Percentiles rank a stretch among this genome's conserved stretches.
Evolutionary conservation across 768 basidiomycete genomes (phyloP).

Genomic region (Paxillus ammoniavirescens): DNA sequence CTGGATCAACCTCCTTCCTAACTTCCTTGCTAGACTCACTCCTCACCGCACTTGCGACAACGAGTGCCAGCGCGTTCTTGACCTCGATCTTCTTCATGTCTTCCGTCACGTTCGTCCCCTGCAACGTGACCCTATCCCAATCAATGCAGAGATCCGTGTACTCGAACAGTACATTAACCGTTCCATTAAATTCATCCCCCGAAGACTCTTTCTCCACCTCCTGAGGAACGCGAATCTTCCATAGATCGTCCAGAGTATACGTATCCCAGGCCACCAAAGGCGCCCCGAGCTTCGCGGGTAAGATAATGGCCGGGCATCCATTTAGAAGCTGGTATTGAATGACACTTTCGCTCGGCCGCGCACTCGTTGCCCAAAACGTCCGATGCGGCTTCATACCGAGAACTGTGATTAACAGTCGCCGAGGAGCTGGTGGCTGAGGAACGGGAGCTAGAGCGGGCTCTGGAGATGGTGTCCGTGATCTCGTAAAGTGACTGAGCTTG

Average conservation of each 20-base stretch:
- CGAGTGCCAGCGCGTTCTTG: slow-evolving; percentile 45
- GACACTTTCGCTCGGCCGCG: slow-evolving; percentile 60
- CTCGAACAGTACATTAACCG: slow-evolving; percentile 56
- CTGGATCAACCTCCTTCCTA: slow-evolving; percentile 53
- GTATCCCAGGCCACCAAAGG: slow-evolving; percentile 67
- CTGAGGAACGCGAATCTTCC: slow-evolving; percentile 46
- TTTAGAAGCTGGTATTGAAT: slow-evolving; percentile 61
- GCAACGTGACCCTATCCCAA: slow-evolving; percentile 47
- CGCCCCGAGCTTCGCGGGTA: slow-evolving; percentile 57
- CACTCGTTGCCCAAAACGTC: slow-evolving; percentile 55
- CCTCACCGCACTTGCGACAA: slow-evolving; percentile 55
- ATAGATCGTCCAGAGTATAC: slow-evolving; percentile 55
- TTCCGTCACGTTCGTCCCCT: slow-evolving; percentile 14
- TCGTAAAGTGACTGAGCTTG: slow-evolving; percentile 36
- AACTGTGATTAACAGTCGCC: slow-evolving; percentile 55
- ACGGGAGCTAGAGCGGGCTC: slow-evolving; percentile 43
- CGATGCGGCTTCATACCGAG: slow-evolving; percentile 64
- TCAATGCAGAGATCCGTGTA: slow-evolving; percentile 62
- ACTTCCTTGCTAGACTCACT: slow-evolving; percentile 53
- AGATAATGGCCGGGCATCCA: slow-evolving; percentile 57
- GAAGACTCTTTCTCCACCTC: slow-evolving; percentile 26
- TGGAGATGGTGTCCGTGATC: slow-evolving; percentile 53
- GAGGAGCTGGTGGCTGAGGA: slow-evolving; percentile 42
- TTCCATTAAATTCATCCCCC: slow-evolving; percentile 39
- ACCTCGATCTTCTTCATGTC: slow-evolving; percentile 39